phyloP scores from a whole-genome alignment of 441 rosid genomes.

The Eugenia klotzschiana region DNA sequence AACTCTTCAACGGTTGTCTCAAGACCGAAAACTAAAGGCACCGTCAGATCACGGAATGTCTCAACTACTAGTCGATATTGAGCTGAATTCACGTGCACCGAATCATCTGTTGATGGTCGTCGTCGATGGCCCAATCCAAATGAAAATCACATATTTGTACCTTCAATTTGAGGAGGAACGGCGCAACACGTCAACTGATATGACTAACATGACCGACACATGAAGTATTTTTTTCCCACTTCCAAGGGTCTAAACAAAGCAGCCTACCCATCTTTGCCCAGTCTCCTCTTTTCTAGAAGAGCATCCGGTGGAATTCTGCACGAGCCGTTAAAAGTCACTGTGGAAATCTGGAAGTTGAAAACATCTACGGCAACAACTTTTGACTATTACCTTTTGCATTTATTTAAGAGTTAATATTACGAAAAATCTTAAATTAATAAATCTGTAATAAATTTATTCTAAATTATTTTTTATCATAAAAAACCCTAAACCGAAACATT shows the following conservation, averaged over 20 bases:
- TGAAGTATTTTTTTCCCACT: neutral
- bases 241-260: neutral
- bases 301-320: neutral
- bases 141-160: neutral
- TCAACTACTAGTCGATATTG: neutral
- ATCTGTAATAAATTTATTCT: too few species aligned
- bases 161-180: fast-evolving
- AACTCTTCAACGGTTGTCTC: neutral
- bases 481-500: too few species aligned
- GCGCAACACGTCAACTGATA: fast-evolving
- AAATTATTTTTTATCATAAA: too few species aligned
- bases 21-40: neutral
- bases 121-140: neutral
- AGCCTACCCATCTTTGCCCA: neutral
- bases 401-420: too few species aligned
- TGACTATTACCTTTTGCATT: too few species aligned
- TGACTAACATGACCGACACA: neutral
- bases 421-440: too few species aligned
- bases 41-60: fast-evolving
- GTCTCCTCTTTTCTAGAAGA: neutral
- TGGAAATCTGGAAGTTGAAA: neutral
- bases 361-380: neutral
- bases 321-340: neutral
- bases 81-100: neutral
- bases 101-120: neutral